Evolutionary conservation across 805 yeast genomes (phyloP), one percentile per base, ranked within the genome.

Genomic region (Ogataea saltuana): DNA sequence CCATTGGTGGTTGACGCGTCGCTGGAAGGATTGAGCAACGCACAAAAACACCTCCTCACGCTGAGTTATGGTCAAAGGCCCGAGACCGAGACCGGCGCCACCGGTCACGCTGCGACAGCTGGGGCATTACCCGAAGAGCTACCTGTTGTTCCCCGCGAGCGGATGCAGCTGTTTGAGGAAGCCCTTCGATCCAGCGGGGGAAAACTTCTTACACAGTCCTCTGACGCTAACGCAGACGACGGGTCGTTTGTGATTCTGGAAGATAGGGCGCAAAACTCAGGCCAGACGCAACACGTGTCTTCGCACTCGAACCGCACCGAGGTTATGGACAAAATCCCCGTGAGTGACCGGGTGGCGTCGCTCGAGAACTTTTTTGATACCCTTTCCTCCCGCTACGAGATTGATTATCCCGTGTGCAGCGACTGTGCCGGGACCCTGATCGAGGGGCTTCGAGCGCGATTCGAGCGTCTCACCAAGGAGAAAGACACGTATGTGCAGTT

Each of bases 321-420:
- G n/a, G n/a, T n/a, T 26, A 39, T 43, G 29, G 65, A 47, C 45
- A 49, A 54, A 26, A 48, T 46, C 13, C 51, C 70, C 46, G 61
- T 63, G 47, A 65, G 65, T 19, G 71, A 64, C 37, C 53, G 64
- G 19, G 65, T 62, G 17, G 72, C 74, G 34, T 71, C 80, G 0
- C 60, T 88, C 25, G 79, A 78, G 2, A 78, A 76, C 28, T 75
- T 91, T 2, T 89, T 88, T 60, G 83, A 84, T 49, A 71, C 85
- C 2, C 64, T 91, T 5, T 83, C 93, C 0, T 82, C 93, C 1
- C 83, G 85, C 48, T 82, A 83, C 39, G 88, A 83, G 46, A 74
- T 91, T 12, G 95, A 88, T 50, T 81, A 80, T 56, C 99, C 99
- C 0, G 79, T 93, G 12, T 91, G 98, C 55, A 73, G 74, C 18